Base-by-base conservation (phyloP, 2,329 filamentous ascomycete species). In the Tolypocladium amazonense region DNA sequence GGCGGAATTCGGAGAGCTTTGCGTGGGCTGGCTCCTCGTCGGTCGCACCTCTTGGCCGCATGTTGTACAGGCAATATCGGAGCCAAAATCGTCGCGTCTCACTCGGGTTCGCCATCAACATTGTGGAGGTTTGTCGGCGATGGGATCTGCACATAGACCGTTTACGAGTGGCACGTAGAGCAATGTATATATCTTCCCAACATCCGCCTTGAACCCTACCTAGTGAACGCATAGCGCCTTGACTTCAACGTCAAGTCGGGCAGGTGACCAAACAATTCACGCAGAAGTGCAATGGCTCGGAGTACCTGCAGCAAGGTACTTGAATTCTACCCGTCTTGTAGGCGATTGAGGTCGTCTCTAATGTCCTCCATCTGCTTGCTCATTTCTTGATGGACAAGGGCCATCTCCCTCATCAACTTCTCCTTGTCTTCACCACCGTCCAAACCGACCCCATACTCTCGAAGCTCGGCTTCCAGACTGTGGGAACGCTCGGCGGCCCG, bases 341-440 rank as follows among this genome's bases (percentile, higher is more conserved):
- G 62, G 56, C 75, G 68, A 12, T 71, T 70, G 56, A 85, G 62
- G 62, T 85, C 81, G 3, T 67, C 72, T 60, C 72, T 74, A 0
- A 81, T 77, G 54, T 84, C 81, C 12, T 76, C 72, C 59, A 84
- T 69, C 65, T 81, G 74, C 61, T 71, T 69, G 35, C 72, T 75
- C 76, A 84, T 79, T 59, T 83, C 79, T 2, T 73, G 68, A 66
- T 80, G 81, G 9, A 78, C 75, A 58, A 75, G 72, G 3, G 79
- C 81, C 75, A 84, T 79, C 67, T 84, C 81, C 59, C 77, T 74
- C 76, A 84, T 77, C 30, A 71, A 73, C 61, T 73, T 75, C 65
- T 80, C 80, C 71, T 80, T 82, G 9, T 65, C 69, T 1, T 68
- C 69, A 11, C 68, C 69, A 1, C 68, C 69, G 12, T 68, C 67